Percentiles rank a stretch among this genome's conserved stretches.
Conservation (phyloP, 805 yeast species). For the Citeromyces matritensis region DNA sequence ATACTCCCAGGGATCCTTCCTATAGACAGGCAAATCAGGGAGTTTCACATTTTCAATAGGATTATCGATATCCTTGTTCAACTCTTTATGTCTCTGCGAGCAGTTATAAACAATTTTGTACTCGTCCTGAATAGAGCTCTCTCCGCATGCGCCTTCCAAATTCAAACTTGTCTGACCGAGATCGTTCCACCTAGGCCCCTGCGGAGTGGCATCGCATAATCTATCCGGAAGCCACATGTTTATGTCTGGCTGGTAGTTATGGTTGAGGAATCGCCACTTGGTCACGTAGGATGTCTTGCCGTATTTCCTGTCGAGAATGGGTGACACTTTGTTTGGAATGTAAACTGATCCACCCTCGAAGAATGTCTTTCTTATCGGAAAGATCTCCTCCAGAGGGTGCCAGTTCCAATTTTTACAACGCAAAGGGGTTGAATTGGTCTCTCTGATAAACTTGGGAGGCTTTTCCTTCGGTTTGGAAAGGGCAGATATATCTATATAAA, state of each 20-base stretch:
- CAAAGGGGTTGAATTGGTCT: neutral
- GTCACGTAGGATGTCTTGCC: slow-evolving; percentile 4
- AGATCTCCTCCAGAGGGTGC: slow-evolving; percentile 16
- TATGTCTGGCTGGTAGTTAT: slow-evolving; percentile 25
- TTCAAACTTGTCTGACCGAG: slow-evolving; percentile 15
- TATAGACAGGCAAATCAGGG: too few species aligned
- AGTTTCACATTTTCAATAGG: too few species aligned
- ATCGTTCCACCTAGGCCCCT: slow-evolving; percentile 13
- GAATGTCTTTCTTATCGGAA: slow-evolving; percentile 24
- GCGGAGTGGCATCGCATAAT: slow-evolving; percentile 18
- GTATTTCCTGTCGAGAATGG: slow-evolving; percentile 21
- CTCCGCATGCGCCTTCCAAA: slow-evolving; percentile 22
- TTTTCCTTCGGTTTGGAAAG: slow-evolving; percentile 1
- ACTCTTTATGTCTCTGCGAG: too few species aligned
- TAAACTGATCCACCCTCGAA: slow-evolving; percentile 32
- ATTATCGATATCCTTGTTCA: too few species aligned
- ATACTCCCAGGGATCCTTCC: too few species aligned
- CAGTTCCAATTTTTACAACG: slow-evolving; percentile 13
- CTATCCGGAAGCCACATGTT: slow-evolving; percentile 30
- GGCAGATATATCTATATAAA: slow-evolving; percentile 26
- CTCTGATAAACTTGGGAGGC: neutral
- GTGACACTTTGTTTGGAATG: slow-evolving; percentile 21
- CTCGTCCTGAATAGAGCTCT: slow-evolving; percentile 19
- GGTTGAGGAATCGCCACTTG: slow-evolving; percentile 10
- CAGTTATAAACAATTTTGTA: slow-evolving; percentile 12